phyloP scores from a whole-genome alignment of 768 basidiomycete species.

The Lactifluus rugatus region DNA sequence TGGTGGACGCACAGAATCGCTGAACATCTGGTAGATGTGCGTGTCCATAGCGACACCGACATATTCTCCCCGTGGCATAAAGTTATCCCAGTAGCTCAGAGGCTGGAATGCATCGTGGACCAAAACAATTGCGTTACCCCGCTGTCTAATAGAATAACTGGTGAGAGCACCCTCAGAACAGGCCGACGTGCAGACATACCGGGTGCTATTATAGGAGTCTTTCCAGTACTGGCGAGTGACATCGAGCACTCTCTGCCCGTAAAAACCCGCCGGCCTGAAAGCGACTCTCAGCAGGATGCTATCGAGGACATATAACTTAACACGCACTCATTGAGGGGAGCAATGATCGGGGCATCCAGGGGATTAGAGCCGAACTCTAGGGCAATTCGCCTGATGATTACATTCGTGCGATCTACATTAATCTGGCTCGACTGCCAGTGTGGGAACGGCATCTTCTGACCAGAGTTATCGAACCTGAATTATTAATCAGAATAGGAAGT shows the following conservation, averaged over 20 bases:
- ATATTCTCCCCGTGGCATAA: conserved; percentile 41
- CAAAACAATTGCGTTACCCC: conserved; percentile 51
- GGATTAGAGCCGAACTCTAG: conserved; percentile 53
- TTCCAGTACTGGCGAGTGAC: conserved; percentile 54
- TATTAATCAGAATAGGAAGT: background rate
- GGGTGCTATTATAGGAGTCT: conserved; percentile 67
- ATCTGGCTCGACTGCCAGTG: conserved; percentile 58
- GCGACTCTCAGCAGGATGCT: background rate
- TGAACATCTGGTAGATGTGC: conserved; percentile 73
- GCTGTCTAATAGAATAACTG: conserved; percentile 34
- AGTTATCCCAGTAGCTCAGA: conserved; percentile 59
- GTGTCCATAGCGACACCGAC: conserved; percentile 72
- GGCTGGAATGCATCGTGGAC: conserved; percentile 77
- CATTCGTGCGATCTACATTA: conserved; percentile 59
- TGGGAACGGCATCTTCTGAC: conserved; percentile 51
- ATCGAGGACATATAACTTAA: background rate
- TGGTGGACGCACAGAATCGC: conserved; percentile 32
- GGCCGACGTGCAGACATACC: conserved; percentile 30
- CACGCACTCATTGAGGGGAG: conserved; percentile 68
- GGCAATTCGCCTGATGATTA: conserved; percentile 54
- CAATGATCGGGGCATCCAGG: conserved; percentile 56
- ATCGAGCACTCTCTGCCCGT: conserved; percentile 40
- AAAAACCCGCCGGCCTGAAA: conserved; percentile 62
- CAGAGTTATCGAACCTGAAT: conserved; percentile 72
- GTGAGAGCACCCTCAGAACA: conserved; percentile 20